These are phyloP conservation scores for Colletotrichum zoysiae DNA, from an alignment of 2,329 filamentous ascomycete species.

Conservation along the genomic window DNA sequence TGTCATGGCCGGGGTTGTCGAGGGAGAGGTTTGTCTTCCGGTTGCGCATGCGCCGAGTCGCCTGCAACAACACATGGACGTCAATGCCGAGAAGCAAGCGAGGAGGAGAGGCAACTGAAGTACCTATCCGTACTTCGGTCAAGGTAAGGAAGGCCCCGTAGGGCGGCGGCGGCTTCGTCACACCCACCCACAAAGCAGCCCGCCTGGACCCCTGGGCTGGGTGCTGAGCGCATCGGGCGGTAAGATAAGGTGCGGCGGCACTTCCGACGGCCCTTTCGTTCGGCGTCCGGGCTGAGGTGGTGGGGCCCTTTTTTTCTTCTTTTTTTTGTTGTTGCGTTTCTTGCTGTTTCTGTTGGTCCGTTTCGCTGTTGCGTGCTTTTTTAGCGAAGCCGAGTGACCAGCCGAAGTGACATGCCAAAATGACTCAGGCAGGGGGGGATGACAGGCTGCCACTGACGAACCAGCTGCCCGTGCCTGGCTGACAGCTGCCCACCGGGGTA, in stretches of 20 bases:
- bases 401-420: neutral
- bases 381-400: neutral
- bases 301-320: conserved; percentile 1
- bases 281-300: conserved; percentile 25
- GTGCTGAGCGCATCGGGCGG: conserved; percentile 1
- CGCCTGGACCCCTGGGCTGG: conserved; percentile 16
- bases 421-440: neutral
- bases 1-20: conserved; percentile 25
- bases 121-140: no score
- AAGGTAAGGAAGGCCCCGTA: neutral
- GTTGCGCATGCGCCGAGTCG: neutral
- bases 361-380: conserved; percentile 17
- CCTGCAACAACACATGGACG: neutral
- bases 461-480: conserved; percentile 7
- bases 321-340: neutral
- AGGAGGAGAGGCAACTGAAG: neutral
- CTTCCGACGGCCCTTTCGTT: conserved; percentile 24
- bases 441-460: neutral
- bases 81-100: conserved; percentile 20
- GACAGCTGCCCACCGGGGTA: conserved; percentile 1
- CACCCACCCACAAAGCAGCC: conserved; percentile 14
- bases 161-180: conserved; percentile 8
- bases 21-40: neutral
- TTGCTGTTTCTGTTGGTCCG: conserved; percentile 26
- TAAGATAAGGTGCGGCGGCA: conserved; percentile 22